Percentiles rank a stretch among this genome's conserved stretches.
Evolutionary conservation across 345 rosid genomes (phyloP).

Genomic region (Viola odorata): DNA sequence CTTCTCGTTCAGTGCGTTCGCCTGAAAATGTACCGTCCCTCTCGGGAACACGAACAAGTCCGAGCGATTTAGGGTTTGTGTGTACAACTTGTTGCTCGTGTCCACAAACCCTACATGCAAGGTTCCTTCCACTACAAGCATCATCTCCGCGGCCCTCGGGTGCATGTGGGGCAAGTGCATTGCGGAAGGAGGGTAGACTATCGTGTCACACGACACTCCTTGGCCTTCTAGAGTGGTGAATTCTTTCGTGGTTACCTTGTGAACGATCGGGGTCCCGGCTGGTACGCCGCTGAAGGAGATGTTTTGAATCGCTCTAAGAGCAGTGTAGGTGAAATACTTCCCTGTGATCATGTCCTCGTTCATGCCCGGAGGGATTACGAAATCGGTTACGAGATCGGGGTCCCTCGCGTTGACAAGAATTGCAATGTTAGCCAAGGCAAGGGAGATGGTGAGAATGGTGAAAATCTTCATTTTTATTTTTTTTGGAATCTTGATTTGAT

Average conservation of each 20-base stretch:
- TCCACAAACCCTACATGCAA: conserved; percentile 16
- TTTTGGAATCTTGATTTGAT: too few relatives aligned
- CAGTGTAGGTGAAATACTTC: too few relatives aligned
- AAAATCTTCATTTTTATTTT: not conserved
- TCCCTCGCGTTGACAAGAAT: too few relatives aligned
- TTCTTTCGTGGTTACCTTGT: conserved; percentile 11
- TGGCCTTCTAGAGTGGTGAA: conserved; percentile 20
- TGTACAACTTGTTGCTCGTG: conserved; percentile 15
- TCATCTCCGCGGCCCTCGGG: conserved; percentile 16
- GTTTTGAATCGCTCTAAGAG: too few relatives aligned
- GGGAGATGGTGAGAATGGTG: too few relatives aligned
- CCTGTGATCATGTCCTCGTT: too few relatives aligned
- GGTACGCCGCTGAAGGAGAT: too few relatives aligned
- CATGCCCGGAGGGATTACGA: too few relatives aligned
- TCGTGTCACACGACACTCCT: conserved; percentile 11
- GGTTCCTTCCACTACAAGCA: conserved; percentile 8
- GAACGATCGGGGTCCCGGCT: not conserved
- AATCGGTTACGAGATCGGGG: too few relatives aligned
- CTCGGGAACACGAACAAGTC: conserved; percentile 29
- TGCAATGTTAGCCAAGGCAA: too few relatives aligned
- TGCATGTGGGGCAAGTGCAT: conserved; percentile 22
- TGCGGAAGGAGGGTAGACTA: conserved; percentile 14
- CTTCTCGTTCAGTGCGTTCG: conserved; percentile 12
- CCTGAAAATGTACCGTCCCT: conserved; percentile 31
- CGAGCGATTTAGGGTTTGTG: conserved; percentile 18